phyloP scores from a whole-genome alignment of 805 yeast species.

The Schwanniomyces sp. region DNA sequence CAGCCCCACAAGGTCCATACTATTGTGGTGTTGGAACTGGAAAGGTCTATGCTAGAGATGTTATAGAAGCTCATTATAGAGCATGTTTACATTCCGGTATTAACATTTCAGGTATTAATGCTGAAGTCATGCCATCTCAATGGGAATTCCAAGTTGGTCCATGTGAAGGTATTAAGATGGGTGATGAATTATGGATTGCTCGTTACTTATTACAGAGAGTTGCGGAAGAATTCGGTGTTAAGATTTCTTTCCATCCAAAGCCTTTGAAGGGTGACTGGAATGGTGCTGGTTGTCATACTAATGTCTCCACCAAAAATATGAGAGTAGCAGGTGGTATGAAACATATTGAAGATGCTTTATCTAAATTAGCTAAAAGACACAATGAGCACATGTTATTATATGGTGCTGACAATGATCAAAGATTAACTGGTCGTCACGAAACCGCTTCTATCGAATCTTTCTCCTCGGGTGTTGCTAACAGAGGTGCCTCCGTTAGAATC shows the following conservation, averaged over 20 bases:
- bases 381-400: constrained; percentile 92
- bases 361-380: constrained; percentile 94
- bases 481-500: constrained; percentile 98
- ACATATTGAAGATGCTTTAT: constrained; percentile 87
- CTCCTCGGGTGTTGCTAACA: constrained; percentile 98
- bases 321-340: constrained; percentile 96
- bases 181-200: constrained; percentile 96
- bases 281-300: constrained; percentile 99
- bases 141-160: constrained; percentile 99
- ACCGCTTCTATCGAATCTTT: constrained; percentile 91
- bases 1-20: constrained; percentile 99
- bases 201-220: constrained; percentile 91
- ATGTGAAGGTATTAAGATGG: constrained; percentile 92
- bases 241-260: constrained; percentile 98
- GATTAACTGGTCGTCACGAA: constrained; percentile 98
- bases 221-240: constrained; percentile 98
- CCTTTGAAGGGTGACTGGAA: constrained; percentile 99
- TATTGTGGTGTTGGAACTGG: constrained; percentile 99
- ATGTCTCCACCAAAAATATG: constrained; percentile 91
- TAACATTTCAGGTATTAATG: constrained; percentile 92
- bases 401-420: constrained; percentile 92
- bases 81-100: constrained; percentile 95
- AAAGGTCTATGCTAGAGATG: constrained; percentile 96
- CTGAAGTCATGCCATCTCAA: constrained; percentile 99
- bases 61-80: constrained; percentile 98